These are phyloP conservation scores for Hypoxylon cercidicola DNA, from an alignment of 495 filamentous ascomycete genomes.

Conservation along the genomic window DNA sequence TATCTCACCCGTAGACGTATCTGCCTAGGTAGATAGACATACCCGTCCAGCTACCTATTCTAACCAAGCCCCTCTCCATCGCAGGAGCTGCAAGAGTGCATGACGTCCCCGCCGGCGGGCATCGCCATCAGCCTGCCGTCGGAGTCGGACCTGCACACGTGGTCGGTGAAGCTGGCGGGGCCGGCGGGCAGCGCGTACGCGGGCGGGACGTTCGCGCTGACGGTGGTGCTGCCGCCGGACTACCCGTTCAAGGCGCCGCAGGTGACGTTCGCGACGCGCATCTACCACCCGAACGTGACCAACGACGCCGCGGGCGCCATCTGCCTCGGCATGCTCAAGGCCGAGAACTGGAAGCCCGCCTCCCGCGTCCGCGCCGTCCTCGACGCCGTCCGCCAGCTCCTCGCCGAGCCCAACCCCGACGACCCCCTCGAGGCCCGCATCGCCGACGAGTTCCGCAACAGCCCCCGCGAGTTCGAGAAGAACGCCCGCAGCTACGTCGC, in stretches of 20 bases:
- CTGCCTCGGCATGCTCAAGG: conserved; percentile 87
- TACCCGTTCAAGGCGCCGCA: conserved; percentile 96
- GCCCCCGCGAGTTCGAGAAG: conserved; percentile 81
- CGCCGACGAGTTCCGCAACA: conserved; percentile 83
- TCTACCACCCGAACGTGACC: conserved; percentile 98
- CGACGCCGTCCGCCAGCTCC: conserved; percentile 77
- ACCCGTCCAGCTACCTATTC: background rate
- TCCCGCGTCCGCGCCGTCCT: conserved; percentile 82
- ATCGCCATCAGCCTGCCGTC: conserved; percentile 72
- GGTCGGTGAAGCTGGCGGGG: conserved; percentile 82
- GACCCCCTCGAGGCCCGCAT: conserved; percentile 91
- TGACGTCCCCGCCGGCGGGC: conserved; percentile 68
- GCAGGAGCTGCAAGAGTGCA: conserved; percentile 79
- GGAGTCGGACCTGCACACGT: conserved; percentile 82
- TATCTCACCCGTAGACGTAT: background rate
- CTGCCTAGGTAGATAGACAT: too few relatives aligned
- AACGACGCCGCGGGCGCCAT: conserved; percentile 91
- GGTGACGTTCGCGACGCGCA: conserved; percentile 89
- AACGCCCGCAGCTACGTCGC: conserved; percentile 83
- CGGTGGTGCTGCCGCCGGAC: conserved; percentile 78
- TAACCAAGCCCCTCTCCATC: background rate
- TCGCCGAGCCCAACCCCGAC: conserved; percentile 90
- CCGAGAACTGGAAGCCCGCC: conserved; percentile 95
- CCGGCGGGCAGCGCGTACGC: conserved; percentile 77
- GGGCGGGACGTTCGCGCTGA: conserved; percentile 82